These are phyloP conservation scores for Diaporthe capsici DNA, from an alignment of 2,329 filamentous ascomycete species.

Conservation along the genomic window DNA sequence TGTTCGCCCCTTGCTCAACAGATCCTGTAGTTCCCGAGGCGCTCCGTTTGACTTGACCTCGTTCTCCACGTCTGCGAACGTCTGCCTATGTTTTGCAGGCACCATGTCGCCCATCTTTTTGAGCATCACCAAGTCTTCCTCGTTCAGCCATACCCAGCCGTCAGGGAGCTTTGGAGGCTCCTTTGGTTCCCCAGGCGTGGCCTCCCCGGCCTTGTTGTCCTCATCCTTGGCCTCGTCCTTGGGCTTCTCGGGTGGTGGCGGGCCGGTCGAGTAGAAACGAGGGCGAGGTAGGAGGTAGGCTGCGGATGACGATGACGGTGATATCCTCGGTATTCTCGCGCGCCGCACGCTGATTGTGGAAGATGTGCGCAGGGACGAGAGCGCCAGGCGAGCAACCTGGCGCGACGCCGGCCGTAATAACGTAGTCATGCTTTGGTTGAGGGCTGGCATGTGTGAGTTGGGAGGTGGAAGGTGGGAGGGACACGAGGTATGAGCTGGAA, in stretches of 20 bases:
- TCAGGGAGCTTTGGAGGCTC: constrained; percentile 52
- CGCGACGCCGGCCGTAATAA: constrained; percentile 50
- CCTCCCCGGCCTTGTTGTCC: constrained; percentile 17
- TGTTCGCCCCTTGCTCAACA: constrained; percentile 70
- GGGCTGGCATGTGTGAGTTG: background rate
- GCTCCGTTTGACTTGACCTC: constrained; percentile 78
- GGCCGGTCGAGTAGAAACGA: constrained; percentile 47
- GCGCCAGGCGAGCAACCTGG: constrained; percentile 48
- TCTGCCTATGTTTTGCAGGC: constrained; percentile 72
- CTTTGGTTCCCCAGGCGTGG: constrained; percentile 8
- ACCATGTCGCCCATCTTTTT: constrained; percentile 73
- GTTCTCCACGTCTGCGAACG: constrained; percentile 72
- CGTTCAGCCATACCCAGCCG: constrained; percentile 62
- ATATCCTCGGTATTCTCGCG: constrained; percentile 44
- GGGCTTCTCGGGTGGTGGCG: constrained; percentile 34
- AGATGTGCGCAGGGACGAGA: constrained; percentile 45
- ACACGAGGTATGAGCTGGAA: background rate
- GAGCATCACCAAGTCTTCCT: constrained; percentile 66
- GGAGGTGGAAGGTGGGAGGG: background rate
- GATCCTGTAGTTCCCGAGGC: constrained; percentile 75
- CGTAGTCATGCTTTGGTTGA: constrained; percentile 42
- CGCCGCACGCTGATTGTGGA: constrained; percentile 43
- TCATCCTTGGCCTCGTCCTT: constrained; percentile 32
- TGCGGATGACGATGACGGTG: constrained; percentile 41
- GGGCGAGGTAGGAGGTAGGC: constrained; percentile 41